Percentiles rank a stretch among this genome's conserved stretches.
Conservation (phyloP, 768 basidiomycete species). For the Tephrocybe rancida region DNA sequence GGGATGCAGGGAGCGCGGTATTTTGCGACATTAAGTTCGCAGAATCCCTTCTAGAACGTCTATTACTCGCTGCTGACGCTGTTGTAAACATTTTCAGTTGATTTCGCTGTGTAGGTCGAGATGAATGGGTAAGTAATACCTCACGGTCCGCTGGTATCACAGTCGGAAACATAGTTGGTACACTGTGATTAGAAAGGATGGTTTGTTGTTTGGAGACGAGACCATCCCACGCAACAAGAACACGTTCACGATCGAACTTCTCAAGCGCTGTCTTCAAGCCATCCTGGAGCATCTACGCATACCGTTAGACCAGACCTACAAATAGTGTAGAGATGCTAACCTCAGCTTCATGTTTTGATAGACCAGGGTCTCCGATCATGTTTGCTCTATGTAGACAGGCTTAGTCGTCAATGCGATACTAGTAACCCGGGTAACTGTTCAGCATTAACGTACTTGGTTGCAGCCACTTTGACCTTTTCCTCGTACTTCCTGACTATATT, state of each 20-base stretch:
- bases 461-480: conserved; percentile 69
- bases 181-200: conserved; percentile 55
- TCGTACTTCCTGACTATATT: conserved; percentile 66
- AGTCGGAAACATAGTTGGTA: conserved; percentile 76
- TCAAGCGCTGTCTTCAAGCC: conserved; percentile 65
- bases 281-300: conserved; percentile 60
- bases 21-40: conserved; percentile 15
- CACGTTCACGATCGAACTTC: conserved; percentile 72
- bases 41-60: conserved; percentile 65
- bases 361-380: conserved; percentile 56
- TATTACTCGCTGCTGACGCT: conserved; percentile 75
- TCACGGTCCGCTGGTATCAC: conserved; percentile 50
- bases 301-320: conserved; percentile 1
- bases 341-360: conserved; percentile 73
- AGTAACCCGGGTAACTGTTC: too few relatives aligned
- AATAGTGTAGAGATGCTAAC: conserved; percentile 37
- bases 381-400: conserved; percentile 60
- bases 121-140: conserved; percentile 34
- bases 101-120: neutral
- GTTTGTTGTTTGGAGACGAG: conserved; percentile 73
- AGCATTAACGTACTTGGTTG: conserved; percentile 54
- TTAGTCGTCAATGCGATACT: too few relatives aligned
- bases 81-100: conserved; percentile 2
- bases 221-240: conserved; percentile 75
- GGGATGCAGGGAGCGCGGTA: neutral